Conservation (phyloP, 2,329 filamentous ascomycete species). For the Blastomyces percursus region DNA sequence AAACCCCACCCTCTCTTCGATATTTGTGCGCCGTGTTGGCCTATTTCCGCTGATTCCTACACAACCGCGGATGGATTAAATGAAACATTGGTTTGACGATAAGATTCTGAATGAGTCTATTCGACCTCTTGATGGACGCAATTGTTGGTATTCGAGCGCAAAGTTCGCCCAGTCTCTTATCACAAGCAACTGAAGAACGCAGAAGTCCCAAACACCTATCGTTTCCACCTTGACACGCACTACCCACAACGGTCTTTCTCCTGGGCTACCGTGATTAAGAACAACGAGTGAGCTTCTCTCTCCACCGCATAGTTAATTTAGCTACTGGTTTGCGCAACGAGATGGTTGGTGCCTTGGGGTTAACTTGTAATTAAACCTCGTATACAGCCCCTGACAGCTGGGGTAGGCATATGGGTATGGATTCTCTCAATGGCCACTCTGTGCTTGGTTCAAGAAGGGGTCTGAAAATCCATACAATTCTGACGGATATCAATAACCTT, state of each 20-base stretch:
- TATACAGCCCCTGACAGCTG: neutral
- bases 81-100: neutral
- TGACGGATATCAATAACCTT: constrained; percentile 22
- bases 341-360: neutral
- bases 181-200: neutral
- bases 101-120: neutral
- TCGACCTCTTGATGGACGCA: neutral
- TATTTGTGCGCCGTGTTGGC: neutral
- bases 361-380: neutral
- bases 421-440: constrained; percentile 11
- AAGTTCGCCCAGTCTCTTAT: neutral
- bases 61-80: neutral
- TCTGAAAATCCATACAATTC: constrained; percentile 26
- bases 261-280: neutral
- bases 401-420: constrained; percentile 6
- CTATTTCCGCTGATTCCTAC: neutral
- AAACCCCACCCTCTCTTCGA: neutral
- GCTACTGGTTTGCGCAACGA: neutral
- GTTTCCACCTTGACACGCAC: neutral
- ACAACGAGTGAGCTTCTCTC: neutral
- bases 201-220: neutral
- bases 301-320: neutral
- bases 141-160: neutral
- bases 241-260: neutral
- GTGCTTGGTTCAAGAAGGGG: constrained; percentile 30